Evolutionary conservation across 768 basidiomycete species (phyloP), one percentile per base, ranked within the genome.

Genomic region (Tylopilus sp.): DNA sequence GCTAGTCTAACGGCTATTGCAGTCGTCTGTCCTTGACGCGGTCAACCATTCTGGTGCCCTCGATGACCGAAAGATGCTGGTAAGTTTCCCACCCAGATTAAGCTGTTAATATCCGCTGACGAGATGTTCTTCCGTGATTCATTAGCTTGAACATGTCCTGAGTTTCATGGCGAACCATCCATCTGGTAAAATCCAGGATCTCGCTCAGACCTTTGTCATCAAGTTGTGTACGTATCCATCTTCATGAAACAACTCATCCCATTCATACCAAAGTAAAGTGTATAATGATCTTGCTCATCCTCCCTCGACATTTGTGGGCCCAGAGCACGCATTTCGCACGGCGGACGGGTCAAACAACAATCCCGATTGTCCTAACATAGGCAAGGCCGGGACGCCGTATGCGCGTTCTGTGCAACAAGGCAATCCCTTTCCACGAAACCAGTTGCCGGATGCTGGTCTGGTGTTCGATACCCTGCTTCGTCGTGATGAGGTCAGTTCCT

Each of bases 261-360:
- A 18, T 26, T 50, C 11, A 50, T 17, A 18, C 25, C 30, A 44
- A 47, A 18, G 21, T 18, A 2, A 57, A 91, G 88, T 90, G 51
- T 92, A 91, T 66, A 81, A 86, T 56, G 92, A 94, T 66, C 78
- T 95, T 15, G 68, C 81, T 0, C 91, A 93, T 65, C 91, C 91
- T 3, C 78, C 90, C 7, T 72, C 82, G 7, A 88, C 90, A 1
- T 82, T 74, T 56, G 67, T 91, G 33, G 82, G 88, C 17, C 71
- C 76, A 22, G 57, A 79, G 45, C 84, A 81, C 56, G 76, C 81
- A 2, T 91, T 79, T 74, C 82, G 92, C 30, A 65, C 78, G 1
- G 85, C 88, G 4, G 91, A 94, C 66, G 92, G 92, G 7, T 80
- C 82, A 4, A 69, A 71, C 64, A 94, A 95, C 70, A 94, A 91